Evolutionary conservation across 2,329 filamentous ascomycete species (phyloP), one percentile per base, ranked within the genome.

Genomic region (Endothia cerciana): DNA sequence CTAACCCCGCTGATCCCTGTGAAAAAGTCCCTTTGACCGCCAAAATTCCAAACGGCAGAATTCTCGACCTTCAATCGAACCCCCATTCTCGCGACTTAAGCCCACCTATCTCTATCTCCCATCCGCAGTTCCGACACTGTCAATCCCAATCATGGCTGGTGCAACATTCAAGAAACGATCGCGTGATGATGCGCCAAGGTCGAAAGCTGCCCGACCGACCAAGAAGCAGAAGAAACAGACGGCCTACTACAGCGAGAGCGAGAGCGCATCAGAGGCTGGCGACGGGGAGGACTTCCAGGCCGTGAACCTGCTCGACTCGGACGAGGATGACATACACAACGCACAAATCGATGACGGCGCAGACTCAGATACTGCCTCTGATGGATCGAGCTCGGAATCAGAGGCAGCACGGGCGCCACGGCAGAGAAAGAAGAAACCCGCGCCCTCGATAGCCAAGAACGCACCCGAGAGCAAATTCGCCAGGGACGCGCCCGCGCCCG

Each of bases 281-380:
- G 72, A 77, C n/a, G 78, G 78, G 10, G 73, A 78, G 5, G 77
- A 79, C 62, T 85, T 85, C 72, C 75, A 80, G 38, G 80, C 84
- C 2, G 82, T 85, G 68, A 81, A 86, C 69, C 77, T 87, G 19
- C 78, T 86, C 60, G 84, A 86, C 72, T 86, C 84, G 5, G 85
- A 87, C 70, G 73, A 80, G n/a, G 84, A 87, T 64, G 83, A 86
- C 63, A 79, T 87, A 62, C 81, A 85, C 71, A 83, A 86, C 70
- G 81, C 81, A 51, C 74, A 75, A 6, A 83, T 81, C 22, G 85
- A 87, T 66, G 83, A 86, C 51, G 78, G 80, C 51, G 78, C 76
- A 19, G 66, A 69, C 33, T 68, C 66, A 13, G 69, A 68, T 8
- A 63, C 66, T 3, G 17, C n/a, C 15, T 58, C 55, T 11, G 75